phyloP scores from a whole-genome alignment of 2,329 filamentous ascomycete species.

The Colletotrichum sp. region DNA sequence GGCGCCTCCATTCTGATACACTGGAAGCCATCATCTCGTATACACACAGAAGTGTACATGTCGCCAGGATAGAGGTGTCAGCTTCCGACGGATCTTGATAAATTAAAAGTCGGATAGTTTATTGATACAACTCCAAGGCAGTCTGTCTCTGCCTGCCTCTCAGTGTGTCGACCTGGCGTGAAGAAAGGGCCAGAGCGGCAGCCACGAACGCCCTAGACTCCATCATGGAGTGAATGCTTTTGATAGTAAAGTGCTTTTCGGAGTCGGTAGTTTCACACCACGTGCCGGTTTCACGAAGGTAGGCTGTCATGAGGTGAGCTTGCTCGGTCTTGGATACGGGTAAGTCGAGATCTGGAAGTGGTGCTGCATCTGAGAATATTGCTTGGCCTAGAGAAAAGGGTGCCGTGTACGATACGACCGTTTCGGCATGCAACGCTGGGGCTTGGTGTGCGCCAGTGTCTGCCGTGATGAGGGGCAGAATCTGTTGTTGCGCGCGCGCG shows the following conservation, averaged over 20 bases:
- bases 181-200: slow-evolving; percentile 8
- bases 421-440: neutral
- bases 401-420: neutral
- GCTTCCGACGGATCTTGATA: slow-evolving; percentile 12
- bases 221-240: slow-evolving; percentile 7
- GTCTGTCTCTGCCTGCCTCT: neutral
- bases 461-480: neutral
- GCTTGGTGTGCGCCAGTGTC: neutral
- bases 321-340: neutral
- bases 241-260: slow-evolving; percentile 1
- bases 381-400: neutral
- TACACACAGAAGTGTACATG: slow-evolving; percentile 17
- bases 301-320: neutral
- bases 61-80: neutral
- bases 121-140: slow-evolving; percentile 19
- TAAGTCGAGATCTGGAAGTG: neutral
- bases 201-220: slow-evolving; percentile 7
- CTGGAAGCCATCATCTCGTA: slow-evolving; percentile 22
- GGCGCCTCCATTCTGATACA: slow-evolving; percentile 15
- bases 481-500: neutral
- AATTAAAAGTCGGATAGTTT: slow-evolving; percentile 8
- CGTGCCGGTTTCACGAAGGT: neutral
- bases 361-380: neutral
- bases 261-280: slow-evolving; percentile 22
- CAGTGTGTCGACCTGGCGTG: slow-evolving; percentile 8